Base-by-base conservation (phyloP, 1,139 yeast species). In the Magnusiomyces suaveolens region DNA sequence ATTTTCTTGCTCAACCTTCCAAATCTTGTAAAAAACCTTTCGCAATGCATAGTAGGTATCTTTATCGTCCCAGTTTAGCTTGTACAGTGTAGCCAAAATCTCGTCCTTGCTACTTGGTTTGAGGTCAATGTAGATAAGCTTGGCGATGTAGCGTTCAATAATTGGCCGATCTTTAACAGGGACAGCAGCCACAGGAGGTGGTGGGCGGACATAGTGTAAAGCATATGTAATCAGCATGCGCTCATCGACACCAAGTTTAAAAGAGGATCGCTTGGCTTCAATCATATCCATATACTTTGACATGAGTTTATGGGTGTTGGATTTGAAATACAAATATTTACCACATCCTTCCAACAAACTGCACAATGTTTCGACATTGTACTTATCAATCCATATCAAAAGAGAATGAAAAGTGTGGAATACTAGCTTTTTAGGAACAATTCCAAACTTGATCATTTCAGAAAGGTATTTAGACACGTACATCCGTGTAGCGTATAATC, bases 391-490 rank as follows among this genome's bases (percentile, higher is more conserved):
- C 55, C 52, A 36, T 57, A 65, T 43, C 61, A 59, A 26, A 51
- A 46, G 48, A 54, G 60, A 39, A 53, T 85, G 68, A 56, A 85
- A 77, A 64, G 82, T 84, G 67, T 88, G 92, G 66, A 88, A 85
- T 2, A 84, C 75, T 54, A 84, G 75, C 67, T 80, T 84, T 23
- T 75, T 72, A 0, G 95, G 94, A n/a, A 89, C 74, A 60, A 88
- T 67, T 60, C 79, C 81, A 67, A 89, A 90, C 65, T 87, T 87
- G 50, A 84, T 79, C 71, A 89, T 72, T 64, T 90, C 97, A 52
- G 82, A 74, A 60, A 87, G 83, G 59, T 56, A 59, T 48, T 53
- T 51, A 48, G 86, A 77, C 60, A 78, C 81, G 36, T 72, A 71
- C 54, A 76, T 76, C 32, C 81, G 75, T 59, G 68, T 54, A 12